Evolutionary conservation across 2,329 filamentous ascomycete species (phyloP).

Genomic region (Colletotrichum simmondsii): DNA sequence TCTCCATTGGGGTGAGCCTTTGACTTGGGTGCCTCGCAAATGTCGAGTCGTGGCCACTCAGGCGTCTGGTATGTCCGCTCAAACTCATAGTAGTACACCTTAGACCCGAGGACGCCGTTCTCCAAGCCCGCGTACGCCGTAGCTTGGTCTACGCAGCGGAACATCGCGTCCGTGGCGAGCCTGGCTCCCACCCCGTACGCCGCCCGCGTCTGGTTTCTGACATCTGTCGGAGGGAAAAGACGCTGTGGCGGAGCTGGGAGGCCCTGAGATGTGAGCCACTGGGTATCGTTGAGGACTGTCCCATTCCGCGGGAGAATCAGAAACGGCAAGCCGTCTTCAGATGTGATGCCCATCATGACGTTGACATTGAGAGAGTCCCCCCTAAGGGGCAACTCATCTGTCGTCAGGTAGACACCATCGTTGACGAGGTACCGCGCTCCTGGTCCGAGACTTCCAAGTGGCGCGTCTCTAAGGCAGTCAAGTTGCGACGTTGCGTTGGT

Average conservation of each 20-base stretch:
- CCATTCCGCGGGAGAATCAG: conserved; percentile 46
- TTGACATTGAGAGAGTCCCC: conserved; percentile 59
- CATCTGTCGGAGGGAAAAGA: conserved; percentile 61
- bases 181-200: conserved; percentile 66
- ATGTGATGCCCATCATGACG: conserved; percentile 66
- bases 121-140: conserved; percentile 62
- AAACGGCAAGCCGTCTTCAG: conserved; percentile 67
- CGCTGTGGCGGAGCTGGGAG: conserved; percentile 45
- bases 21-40: conserved; percentile 51
- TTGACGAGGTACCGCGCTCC: conserved; percentile 64
- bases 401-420: conserved; percentile 64
- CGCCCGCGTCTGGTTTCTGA: conserved; percentile 60
- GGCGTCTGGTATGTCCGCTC: conserved; percentile 65
- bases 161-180: conserved; percentile 67
- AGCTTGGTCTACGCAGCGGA: conserved; percentile 69
- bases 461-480: conserved; percentile 61
- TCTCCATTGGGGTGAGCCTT: conserved; percentile 53
- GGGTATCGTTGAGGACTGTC: conserved; percentile 48
- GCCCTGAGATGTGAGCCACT: conserved; percentile 47
- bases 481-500: conserved; percentile 59
- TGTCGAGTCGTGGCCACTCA: conserved; percentile 63
- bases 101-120: conserved; percentile 54
- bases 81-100: conserved; percentile 69
- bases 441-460: conserved; percentile 52
- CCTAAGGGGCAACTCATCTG: conserved; percentile 58